These are phyloP conservation scores for Parasarocladium wereldwijsianum DNA, from an alignment of 2,329 filamentous ascomycete genomes.

Conservation along the genomic window DNA sequence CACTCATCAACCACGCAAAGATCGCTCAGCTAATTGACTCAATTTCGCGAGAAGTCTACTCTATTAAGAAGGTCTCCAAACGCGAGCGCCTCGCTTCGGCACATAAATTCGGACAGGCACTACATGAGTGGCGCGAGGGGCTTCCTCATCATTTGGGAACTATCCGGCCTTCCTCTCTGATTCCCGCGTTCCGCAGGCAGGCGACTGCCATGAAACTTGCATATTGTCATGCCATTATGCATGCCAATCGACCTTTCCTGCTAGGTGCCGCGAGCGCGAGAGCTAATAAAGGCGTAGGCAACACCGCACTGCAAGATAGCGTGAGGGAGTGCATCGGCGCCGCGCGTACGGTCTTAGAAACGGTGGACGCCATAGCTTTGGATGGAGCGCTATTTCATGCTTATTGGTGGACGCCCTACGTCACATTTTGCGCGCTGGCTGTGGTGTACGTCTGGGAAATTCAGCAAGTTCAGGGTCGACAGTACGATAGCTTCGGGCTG, in stretches of 20 bases:
- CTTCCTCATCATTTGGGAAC: conserved; percentile 26
- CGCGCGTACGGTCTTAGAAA: conserved; percentile 27
- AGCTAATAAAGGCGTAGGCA: no score
- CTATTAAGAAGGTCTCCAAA: conserved; percentile 16
- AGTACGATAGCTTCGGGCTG: conserved; percentile 4
- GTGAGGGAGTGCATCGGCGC: conserved; percentile 30
- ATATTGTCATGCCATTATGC: conserved; percentile 36
- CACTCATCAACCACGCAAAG: conserved; percentile 27
- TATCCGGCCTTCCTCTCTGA: conserved; percentile 25
- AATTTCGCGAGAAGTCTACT: conserved; percentile 22
- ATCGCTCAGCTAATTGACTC: conserved; percentile 21
- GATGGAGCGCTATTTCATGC: conserved; percentile 27
- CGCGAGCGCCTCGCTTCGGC: conserved; percentile 21
- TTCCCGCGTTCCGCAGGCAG: conserved; percentile 28
- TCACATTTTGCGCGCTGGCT: conserved; percentile 37
- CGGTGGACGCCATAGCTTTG: conserved; percentile 24
- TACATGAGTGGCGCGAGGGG: conserved; percentile 20
- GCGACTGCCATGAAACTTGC: conserved; percentile 35
- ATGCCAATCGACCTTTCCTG: conserved; percentile 38
- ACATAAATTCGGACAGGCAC: conserved; percentile 18
- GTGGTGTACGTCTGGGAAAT: conserved; percentile 36
- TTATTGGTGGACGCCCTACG: conserved; percentile 38
- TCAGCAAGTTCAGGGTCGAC: conserved; percentile 8
- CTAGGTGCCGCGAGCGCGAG: conserved; percentile 16
- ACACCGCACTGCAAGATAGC: conserved; percentile 7